Evolutionary conservation across 768 basidiomycete genomes (phyloP), one percentile per base, ranked within the genome.

Genomic region (Naematelia aurantialba): DNA sequence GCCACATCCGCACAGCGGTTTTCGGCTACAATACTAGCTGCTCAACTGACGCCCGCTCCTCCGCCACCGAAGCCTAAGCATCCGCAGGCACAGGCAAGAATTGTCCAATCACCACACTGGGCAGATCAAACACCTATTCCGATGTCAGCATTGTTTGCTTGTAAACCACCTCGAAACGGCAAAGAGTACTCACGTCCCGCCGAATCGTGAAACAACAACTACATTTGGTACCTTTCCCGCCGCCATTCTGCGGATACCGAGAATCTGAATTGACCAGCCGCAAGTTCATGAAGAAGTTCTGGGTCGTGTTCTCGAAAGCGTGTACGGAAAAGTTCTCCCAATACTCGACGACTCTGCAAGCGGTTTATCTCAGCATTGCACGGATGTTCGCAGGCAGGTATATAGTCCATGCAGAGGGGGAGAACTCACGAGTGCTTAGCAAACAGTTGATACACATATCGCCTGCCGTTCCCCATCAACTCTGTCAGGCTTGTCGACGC

Each of bases 131-230:
- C 3, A 72, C 50, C 58, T 49, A 27, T 29, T 30, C 14, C 22
- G 24, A 25, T 17, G 21, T 55, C 21, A 25, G 4, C 22, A 14
- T 14, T 5, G 21, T 10, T 29, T 11, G 27, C 19, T 13, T 10
- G 11, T 11, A 24, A 51, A 51, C 26, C 11, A 10, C 50, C 52
- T 54, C 29, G 27, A 13, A 48, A 12, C 26, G 21, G 8, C 10
- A 5, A 52, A n/a, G 11, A 31, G 2, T 5, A 69, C 65, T 63
- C 44, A 63, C 76, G 59, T 98, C 94, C 65, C 94, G 81, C 68
- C 91, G 84, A 74, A 99, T 91, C 55, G 91, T 91, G 76, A 96
- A 96, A 76, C 93, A 96, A 78, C 94, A 94, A 21, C 94, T 89
- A 50, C 91, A 87, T 45, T 90, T 89, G 25, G 97, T 85, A 1